Evolutionary conservation across 2,329 filamentous ascomycete genomes (phyloP), one percentile per base, ranked within the genome.

Genomic region (Hypoxylon sp.): DNA sequence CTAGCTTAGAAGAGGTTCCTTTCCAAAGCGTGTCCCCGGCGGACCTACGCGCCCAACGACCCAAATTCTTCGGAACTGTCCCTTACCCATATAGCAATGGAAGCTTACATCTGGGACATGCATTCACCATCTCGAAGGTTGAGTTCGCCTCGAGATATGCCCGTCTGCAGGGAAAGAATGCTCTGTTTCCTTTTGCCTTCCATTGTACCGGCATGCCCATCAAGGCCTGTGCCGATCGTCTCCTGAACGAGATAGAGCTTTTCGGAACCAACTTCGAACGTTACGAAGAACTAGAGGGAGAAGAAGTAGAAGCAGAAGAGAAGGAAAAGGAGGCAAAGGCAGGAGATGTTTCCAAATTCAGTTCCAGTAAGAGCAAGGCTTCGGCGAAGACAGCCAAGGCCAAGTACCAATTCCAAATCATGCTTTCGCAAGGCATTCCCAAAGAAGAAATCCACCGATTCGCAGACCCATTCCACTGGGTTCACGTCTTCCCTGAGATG

Each of bases 151-250:
- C 88, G 16, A 91, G 93, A 31, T 92, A 91, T 68, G 87, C 89
- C 35, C 82, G 93, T 47, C 95, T 97, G 90, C 84, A 91, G 71
- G 94, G 94, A 67, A 93, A 93, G 78, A 82, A 88, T 43, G 81
- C 87, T 49, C 78, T 97, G 43, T 97, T 94, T 71, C 94, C 94
- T 49, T 87, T 94, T 67, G 94, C 93, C 21, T 99, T 91, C 77
- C 94, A 99, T 78, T 91, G 89, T 75, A 97, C 93, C 0, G 94
- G 94, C 64, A 95, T 99, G 88, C 91, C 92, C 34, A 99, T 99
- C 78, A 97, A 97, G 75, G 92, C 94, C 4, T 95, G 90, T 67
- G 91, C 94, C 45, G 93, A 99, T 78, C 97, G 97, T 79, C 83
- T 99, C 34, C 85, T 88, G 51, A 86, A 90, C 57, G 94, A 99